Evolutionary conservation across 805 yeast species (phyloP), one percentile per base, ranked within the genome.

Genomic region (Barnettozyma siamensis): DNA sequence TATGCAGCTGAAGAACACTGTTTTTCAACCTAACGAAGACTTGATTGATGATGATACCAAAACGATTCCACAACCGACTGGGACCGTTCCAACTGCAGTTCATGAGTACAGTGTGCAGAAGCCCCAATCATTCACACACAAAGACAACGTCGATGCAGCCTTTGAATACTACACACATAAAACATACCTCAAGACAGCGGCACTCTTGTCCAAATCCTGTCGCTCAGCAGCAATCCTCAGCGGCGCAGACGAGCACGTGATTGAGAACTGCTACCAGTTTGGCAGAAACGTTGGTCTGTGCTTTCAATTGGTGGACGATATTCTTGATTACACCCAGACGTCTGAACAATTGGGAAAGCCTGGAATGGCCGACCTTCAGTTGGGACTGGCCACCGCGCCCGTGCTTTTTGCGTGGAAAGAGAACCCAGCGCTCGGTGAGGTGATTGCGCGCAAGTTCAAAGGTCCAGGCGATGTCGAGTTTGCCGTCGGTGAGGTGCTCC

Each of bases 371-470:
- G 99, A 93, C 65, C 72, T 93, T 52, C 79, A 89, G 60, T 70
- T 93, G 33, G 99, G 99, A 0, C 73, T 93, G 52, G 98, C 98
- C 2, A 93, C 99, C 1, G 98, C 97, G 0, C 99, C 99, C 1
- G 88, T 91, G 3, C 67, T 93, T 41, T 93, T 74, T 63, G 98
- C 99, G 1, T 93, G 99, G 99, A 80, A 76, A 55, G 77, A 83
- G 54, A 79, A 77, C 54, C 95, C 96, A 0, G 83, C 81, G 43
- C 70, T 93, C 36, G 98, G 97, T 3, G 80, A 77, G 29, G 63
- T 91, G 54, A 88, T 93, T 52, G 78, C 78, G 19, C 76, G 98
- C 45, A 88, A 91, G 62, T 93, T 93, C 62, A 70, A 74, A 35
- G 66, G 76, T 43, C 77, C 80, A 2, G 95, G 95, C 5, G 99